Conservation (phyloP, 2,329 filamentous ascomycete genomes). For the Colletotrichum lini region DNA sequence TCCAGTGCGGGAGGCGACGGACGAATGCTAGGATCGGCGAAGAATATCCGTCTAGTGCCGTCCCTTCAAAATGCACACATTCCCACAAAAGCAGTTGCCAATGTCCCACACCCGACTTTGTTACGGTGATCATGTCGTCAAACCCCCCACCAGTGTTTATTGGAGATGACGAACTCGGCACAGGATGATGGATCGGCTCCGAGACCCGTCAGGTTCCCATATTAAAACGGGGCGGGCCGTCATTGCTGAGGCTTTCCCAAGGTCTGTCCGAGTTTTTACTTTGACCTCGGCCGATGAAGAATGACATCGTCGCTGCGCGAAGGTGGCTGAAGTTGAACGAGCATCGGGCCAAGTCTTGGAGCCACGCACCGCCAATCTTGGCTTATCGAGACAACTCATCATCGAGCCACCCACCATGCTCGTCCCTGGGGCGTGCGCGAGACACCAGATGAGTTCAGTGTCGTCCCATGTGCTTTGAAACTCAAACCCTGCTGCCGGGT, state of each 20-base stretch:
- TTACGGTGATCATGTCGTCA: conserved; percentile 24
- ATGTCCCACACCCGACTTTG: neutral
- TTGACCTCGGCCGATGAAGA: neutral
- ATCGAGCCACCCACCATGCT: neutral
- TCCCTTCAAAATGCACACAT: neutral
- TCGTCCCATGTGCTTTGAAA: neutral
- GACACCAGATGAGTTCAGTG: conserved; percentile 4
- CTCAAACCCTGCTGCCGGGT: conserved; percentile 17
- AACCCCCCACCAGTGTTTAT: neutral
- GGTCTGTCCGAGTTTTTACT: neutral
- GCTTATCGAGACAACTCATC: conserved; percentile 28
- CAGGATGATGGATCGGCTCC: neutral
- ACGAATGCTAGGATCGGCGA: neutral
- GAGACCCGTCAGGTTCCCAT: neutral
- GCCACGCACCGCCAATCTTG: conserved; percentile 4
- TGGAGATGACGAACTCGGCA: neutral
- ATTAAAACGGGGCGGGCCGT: neutral
- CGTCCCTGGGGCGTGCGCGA: neutral
- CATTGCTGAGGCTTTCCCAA: neutral
- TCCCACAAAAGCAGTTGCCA: neutral
- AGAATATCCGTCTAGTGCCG: neutral
- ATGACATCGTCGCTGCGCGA: conserved; percentile 5
- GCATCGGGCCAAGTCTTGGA: neutral
- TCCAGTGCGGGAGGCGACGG: conserved; percentile 2
- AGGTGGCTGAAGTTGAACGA: neutral